phyloP scores from a whole-genome alignment of 1,284 basidiomycete species.

The Amylostereum areolatum region DNA sequence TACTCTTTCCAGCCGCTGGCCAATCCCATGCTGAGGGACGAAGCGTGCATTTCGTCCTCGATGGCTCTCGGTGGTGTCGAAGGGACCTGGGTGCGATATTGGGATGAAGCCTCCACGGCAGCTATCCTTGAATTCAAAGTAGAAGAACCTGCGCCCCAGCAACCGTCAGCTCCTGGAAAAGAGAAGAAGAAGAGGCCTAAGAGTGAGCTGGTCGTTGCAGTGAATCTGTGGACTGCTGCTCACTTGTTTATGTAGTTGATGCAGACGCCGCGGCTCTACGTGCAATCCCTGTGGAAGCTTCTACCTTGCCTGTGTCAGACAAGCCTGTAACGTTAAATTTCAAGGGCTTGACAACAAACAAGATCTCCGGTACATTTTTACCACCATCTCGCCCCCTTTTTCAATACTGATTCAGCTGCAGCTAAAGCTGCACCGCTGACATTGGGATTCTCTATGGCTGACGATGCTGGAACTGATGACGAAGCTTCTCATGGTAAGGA shows the following conservation, averaged over 20 bases:
- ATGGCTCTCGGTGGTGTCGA: conserved; percentile 62
- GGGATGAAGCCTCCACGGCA: conserved; percentile 73
- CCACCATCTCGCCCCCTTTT: background rate
- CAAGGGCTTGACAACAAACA: conserved; percentile 40
- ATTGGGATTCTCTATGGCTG: conserved; percentile 45
- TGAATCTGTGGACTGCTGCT: background rate
- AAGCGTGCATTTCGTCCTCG: conserved; percentile 63
- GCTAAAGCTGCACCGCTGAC: conserved; percentile 33
- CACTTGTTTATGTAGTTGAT: conserved; percentile 4
- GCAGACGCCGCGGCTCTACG: conserved; percentile 12
- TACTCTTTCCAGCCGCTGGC: conserved; percentile 78
- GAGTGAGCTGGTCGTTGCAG: conserved; percentile 23
- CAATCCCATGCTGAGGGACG: conserved; percentile 67
- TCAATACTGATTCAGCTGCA: conserved; percentile 11
- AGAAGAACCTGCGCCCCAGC: conserved; percentile 49
- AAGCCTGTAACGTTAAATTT: conserved; percentile 76
- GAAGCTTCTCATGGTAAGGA: conserved; percentile 25
- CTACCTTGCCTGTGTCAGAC: conserved; percentile 62
- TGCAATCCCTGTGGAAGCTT: conserved; percentile 40
- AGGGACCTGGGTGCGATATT: conserved; percentile 71
- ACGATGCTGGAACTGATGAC: conserved; percentile 29
- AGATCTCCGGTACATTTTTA: conserved; percentile 21
- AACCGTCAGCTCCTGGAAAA: conserved; percentile 31
- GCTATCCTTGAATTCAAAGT: conserved; percentile 77
- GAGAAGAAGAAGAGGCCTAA: conserved; percentile 66